These are phyloP conservation scores for Cladobotryum mycophilum DNA, from an alignment of 2,329 filamentous ascomycete species.

Conservation along the genomic window DNA sequence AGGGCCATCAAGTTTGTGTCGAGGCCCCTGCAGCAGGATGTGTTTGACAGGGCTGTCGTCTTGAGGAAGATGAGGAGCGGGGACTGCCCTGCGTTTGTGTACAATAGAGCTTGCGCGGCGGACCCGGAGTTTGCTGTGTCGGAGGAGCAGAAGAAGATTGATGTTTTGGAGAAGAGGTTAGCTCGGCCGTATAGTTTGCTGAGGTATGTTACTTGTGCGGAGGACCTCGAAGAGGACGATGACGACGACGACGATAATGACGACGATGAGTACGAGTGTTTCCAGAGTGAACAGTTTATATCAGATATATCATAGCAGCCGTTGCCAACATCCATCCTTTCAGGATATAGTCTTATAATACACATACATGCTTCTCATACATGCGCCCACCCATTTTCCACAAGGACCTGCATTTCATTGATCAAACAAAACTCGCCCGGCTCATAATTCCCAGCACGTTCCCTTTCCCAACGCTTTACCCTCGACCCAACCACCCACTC, in stretches of 20 bases:
- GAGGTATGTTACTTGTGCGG: background rate
- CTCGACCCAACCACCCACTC: conserved; percentile 31
- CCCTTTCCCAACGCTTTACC: conserved; percentile 33
- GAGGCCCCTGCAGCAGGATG: background rate
- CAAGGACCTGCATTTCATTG: conserved; percentile 56
- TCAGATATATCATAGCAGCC: no score
- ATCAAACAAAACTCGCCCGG: conserved; percentile 48
- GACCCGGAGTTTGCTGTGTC: background rate
- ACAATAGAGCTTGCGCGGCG: background rate
- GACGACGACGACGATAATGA: background rate
- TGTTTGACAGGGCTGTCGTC: background rate
- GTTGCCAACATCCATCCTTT: no score
- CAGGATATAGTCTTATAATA: no score
- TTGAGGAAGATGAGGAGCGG: background rate
- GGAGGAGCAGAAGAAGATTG: background rate
- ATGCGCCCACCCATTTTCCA: conserved; percentile 53
- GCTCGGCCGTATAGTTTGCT: conserved; percentile 2
- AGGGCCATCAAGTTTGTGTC: background rate
- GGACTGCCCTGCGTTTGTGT: background rate
- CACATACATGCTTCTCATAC: conserved; percentile 25
- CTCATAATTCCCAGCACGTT: conserved; percentile 32
- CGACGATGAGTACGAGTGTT: background rate
- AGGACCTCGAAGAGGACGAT: background rate
- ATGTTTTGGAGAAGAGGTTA: background rate
- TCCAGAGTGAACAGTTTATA: no score